Percentiles rank a stretch among this genome's conserved stretches.
Evolutionary conservation across 805 yeast genomes (phyloP).

Genomic region (Babjeviella inositovora): DNA sequence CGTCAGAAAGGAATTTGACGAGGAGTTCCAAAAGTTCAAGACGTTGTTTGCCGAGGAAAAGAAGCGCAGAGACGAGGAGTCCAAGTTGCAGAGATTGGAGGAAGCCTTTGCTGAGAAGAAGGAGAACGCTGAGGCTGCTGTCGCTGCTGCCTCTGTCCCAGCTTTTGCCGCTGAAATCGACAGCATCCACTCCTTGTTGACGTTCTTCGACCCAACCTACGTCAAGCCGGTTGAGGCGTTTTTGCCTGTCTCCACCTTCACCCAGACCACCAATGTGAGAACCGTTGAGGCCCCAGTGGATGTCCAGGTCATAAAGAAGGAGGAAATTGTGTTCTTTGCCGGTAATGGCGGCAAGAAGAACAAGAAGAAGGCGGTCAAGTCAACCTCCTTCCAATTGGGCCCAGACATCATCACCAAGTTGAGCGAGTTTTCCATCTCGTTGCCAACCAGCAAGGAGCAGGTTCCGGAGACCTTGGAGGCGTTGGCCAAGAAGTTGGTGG

Average conservation of each 20-base stretch:
- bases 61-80: constrained; percentile 46
- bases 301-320: constrained; percentile 48
- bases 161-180: constrained; percentile 74
- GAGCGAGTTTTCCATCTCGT: constrained; percentile 56
- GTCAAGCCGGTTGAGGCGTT: constrained; percentile 33
- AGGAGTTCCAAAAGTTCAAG: constrained; percentile 57
- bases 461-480: constrained; percentile 46
- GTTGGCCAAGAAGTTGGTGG: constrained; percentile 57
- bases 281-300: constrained; percentile 48
- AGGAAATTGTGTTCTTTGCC: constrained; percentile 39
- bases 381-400: constrained; percentile 51
- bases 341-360: constrained; percentile 28
- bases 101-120: constrained; percentile 35
- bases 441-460: constrained; percentile 68
- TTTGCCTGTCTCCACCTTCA: constrained; percentile 3
- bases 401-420: constrained; percentile 67
- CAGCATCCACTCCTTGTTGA: constrained; percentile 56
- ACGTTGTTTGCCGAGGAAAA: constrained; percentile 52
- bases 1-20: constrained; percentile 61
- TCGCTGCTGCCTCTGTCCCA: constrained; percentile 56
- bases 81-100: constrained; percentile 24
- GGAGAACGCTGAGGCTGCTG: constrained; percentile 55
- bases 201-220: constrained; percentile 65
- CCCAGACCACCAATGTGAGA: constrained; percentile 17
- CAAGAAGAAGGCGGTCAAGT: constrained; percentile 31